Evolutionary conservation across 176 grass and related monocot genomes (phyloP).

Genomic region (Rhynchospora tenuis): DNA sequence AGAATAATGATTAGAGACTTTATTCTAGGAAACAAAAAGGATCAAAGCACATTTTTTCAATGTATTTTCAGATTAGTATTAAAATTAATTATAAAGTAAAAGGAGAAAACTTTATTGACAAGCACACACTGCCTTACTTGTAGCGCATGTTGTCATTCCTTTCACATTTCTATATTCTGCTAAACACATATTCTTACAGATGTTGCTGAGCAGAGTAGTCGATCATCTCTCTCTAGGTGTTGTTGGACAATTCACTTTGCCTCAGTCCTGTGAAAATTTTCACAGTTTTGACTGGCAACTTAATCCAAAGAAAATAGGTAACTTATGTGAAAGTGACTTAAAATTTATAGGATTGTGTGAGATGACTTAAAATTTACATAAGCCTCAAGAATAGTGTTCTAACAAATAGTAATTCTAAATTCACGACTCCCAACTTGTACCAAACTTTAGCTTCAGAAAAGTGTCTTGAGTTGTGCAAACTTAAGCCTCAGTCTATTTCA

Average conservation of each 20-base stretch:
- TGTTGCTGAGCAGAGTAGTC: constrained; percentile 22
- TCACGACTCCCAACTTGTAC: background rate
- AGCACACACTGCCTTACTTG: background rate
- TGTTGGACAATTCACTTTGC: constrained; percentile 23
- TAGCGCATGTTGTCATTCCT: background rate
- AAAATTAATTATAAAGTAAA: background rate
- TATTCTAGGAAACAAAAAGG: too few species aligned
- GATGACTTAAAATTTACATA: background rate
- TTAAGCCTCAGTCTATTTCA: too few species aligned
- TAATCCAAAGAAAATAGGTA: constrained; percentile 18
- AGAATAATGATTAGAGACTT: too few species aligned
- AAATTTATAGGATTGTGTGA: too few species aligned
- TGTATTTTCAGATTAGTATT: background rate
- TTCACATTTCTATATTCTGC: background rate
- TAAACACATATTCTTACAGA: constrained; percentile 14
- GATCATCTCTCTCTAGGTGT: constrained; percentile 31
- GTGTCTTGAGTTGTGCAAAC: background rate
- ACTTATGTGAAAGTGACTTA: background rate
- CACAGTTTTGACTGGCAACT: background rate
- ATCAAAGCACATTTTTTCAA: background rate
- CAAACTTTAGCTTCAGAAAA: background rate
- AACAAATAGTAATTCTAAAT: background rate
- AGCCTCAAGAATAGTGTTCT: background rate
- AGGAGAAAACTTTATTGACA: background rate
- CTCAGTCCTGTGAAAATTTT: background rate